Evolutionary conservation across 768 basidiomycete genomes (phyloP).

Genomic region (Russula compacta): DNA sequence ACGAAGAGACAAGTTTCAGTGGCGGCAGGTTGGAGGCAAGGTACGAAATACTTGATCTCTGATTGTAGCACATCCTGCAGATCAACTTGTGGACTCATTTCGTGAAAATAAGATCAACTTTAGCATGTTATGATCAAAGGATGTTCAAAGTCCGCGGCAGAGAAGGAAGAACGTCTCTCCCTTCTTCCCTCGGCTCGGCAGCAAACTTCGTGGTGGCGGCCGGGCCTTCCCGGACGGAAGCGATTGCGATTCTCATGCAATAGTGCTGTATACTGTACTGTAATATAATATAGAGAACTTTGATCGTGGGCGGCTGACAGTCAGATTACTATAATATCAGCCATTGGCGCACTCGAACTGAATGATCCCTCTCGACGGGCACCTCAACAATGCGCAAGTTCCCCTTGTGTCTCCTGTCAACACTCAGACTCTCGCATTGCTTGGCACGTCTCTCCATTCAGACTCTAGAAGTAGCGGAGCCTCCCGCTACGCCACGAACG

Average conservation of each 20-base stretch:
- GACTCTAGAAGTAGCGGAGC: neutral
- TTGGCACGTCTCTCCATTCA: neutral
- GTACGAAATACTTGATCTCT: conserved; percentile 48
- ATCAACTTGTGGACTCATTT: conserved; percentile 36
- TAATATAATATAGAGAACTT: no score
- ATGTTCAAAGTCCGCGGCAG: no score
- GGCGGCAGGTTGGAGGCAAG: neutral
- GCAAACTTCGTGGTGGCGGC: no score
- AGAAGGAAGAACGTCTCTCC: no score
- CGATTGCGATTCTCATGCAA: no score
- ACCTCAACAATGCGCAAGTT: neutral
- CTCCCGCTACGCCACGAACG: neutral
- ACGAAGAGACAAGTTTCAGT: neutral
- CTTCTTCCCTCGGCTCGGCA: no score
- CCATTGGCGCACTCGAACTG: neutral
- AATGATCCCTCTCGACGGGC: neutral
- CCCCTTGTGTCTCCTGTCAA: neutral
- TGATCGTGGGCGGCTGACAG: neutral
- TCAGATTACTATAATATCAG: neutral
- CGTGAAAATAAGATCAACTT: no score
- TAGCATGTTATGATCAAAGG: no score
- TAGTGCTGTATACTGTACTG: no score
- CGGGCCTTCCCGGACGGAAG: no score
- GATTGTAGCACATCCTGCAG: conserved; percentile 46
- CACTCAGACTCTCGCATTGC: neutral